Percentiles rank a stretch among this genome's conserved stretches.
Conservation (phyloP, 2,329 filamentous ascomycete species). For the Cephalotrichum gorgonifer region DNA sequence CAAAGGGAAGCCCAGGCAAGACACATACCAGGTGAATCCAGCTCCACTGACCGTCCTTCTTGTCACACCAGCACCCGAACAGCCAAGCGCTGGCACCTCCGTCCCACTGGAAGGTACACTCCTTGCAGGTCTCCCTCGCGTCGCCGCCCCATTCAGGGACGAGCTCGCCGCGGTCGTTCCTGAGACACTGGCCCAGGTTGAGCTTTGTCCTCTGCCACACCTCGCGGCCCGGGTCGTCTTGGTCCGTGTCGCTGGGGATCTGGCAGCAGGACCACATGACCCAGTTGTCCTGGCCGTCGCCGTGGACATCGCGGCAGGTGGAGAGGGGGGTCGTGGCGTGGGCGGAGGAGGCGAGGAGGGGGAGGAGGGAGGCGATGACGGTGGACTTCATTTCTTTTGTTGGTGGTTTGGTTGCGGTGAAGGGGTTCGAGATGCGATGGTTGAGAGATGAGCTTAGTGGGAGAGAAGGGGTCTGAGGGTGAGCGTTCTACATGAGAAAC, state of each 20-base stretch:
- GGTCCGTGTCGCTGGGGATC: too few species aligned
- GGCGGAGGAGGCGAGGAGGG: not conserved
- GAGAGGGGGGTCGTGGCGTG: not conserved
- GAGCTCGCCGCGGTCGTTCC: not conserved
- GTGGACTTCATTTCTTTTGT: not conserved
- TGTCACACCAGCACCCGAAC: not conserved
- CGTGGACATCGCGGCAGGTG: not conserved
- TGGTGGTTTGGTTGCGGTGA: too few species aligned
- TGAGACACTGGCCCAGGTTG: not conserved
- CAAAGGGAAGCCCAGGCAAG: too few species aligned
- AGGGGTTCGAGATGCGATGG: too few species aligned
- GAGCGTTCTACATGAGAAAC: too few species aligned
- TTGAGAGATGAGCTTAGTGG: too few species aligned
- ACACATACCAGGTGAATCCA: too few species aligned
- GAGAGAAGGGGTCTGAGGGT: too few species aligned
- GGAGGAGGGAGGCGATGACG: not conserved
- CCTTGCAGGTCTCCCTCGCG: not conserved
- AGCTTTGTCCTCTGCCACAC: not conserved
- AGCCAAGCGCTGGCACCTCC: too few species aligned
- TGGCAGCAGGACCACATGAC: not conserved
- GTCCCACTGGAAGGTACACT: not conserved
- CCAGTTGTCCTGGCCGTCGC: not conserved
- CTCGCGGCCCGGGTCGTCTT: too few species aligned
- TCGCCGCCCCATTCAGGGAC: not conserved
- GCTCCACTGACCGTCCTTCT: not conserved